phyloP scores from a whole-genome alignment of 257 asterid genomes.

The Solanum corneliomulleri region DNA sequence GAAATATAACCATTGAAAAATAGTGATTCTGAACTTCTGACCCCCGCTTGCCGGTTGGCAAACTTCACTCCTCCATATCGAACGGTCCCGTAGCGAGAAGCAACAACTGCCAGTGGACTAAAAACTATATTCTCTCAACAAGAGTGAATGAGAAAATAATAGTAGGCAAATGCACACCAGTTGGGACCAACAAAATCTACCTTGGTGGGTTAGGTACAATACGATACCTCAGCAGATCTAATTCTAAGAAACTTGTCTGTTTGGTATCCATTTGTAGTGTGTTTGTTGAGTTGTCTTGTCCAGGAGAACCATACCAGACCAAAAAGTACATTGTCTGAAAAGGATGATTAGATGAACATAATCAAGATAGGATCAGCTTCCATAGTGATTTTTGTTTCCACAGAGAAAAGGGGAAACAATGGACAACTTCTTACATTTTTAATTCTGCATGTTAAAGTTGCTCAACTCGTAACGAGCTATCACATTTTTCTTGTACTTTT shows the following conservation, averaged over 20 bases:
- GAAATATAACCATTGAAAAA: not conserved
- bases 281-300: not conserved
- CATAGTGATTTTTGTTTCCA: not conserved
- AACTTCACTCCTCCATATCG: not conserved
- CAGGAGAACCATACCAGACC: not conserved
- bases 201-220: slow-evolving; percentile 2
- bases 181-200: slow-evolving; percentile 10
- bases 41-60: not conserved
- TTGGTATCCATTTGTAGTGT: not conserved
- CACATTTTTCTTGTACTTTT: not conserved
- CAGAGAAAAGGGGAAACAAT: not conserved
- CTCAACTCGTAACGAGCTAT: not conserved
- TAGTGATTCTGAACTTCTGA: not conserved
- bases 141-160: not conserved
- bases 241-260: not conserved
- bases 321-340: not conserved
- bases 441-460: not conserved
- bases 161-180: not conserved
- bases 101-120: not conserved
- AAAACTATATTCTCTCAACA: not conserved
- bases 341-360: not conserved
- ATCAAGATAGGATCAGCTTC: not conserved
- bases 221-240: not conserved
- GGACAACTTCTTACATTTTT: not conserved
- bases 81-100: not conserved